Evolutionary conservation across 2,329 filamentous ascomycete species (phyloP).

Genomic region (Penicillium janthinellum): DNA sequence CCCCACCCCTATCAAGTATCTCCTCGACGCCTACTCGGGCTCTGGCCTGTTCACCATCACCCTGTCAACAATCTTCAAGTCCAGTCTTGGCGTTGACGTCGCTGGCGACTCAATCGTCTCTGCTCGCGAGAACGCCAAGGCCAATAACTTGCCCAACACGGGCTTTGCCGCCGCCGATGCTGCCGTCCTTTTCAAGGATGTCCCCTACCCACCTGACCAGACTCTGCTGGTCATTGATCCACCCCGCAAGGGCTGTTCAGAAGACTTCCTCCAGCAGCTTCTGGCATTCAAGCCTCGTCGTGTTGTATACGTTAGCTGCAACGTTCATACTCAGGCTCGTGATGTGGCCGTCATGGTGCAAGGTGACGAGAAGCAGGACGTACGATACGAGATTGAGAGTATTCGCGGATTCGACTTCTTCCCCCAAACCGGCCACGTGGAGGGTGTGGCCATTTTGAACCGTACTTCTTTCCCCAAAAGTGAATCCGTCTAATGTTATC

Average conservation of each 20-base stretch:
- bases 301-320: conserved; percentile 94
- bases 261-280: conserved; percentile 78
- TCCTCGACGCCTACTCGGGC: conserved; percentile 97
- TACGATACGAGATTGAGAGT: conserved; percentile 82
- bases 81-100: conserved; percentile 89
- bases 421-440: conserved; percentile 75
- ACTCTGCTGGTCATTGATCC: conserved; percentile 95
- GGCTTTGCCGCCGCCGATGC: conserved; percentile 90
- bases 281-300: conserved; percentile 74
- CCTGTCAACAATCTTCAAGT: conserved; percentile 76
- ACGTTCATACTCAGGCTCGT: conserved; percentile 94
- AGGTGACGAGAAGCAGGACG: conserved; percentile 51
- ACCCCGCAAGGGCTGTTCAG: conserved; percentile 92
- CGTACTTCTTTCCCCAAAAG: conserved; percentile 30
- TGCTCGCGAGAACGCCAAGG: conserved; percentile 73
- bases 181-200: conserved; percentile 73
- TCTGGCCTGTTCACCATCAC: conserved; percentile 97
- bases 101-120: conserved; percentile 74
- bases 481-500: background rate
- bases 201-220: conserved; percentile 73
- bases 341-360: conserved; percentile 87
- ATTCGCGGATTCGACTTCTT: conserved; percentile 96
- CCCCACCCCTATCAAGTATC: conserved; percentile 67
- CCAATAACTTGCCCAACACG: conserved; percentile 76
- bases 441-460: conserved; percentile 63